Evolutionary conservation across 768 basidiomycete genomes (phyloP).

Genomic region (Exidia glandulosa): DNA sequence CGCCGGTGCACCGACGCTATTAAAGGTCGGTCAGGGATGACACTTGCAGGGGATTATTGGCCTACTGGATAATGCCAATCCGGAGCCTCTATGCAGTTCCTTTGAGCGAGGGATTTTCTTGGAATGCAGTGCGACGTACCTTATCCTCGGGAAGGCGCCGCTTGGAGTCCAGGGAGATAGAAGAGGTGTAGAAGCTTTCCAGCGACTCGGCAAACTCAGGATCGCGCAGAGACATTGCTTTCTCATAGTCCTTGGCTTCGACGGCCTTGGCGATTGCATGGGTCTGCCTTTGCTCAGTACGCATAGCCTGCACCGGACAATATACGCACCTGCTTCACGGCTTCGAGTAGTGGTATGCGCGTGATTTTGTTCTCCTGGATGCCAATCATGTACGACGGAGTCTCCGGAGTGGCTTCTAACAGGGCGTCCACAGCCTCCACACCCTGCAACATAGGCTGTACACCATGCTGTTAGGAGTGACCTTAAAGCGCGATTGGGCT

Average conservation of each 20-base stretch:
- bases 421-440: slow-evolving; percentile 86
- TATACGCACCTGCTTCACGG: slow-evolving; percentile 65
- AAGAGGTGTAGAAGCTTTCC: slow-evolving; percentile 73
- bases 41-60: slow-evolving; percentile 1
- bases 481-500: not conserved
- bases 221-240: slow-evolving; percentile 81
- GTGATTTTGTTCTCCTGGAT: slow-evolving; percentile 92
- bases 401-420: slow-evolving; percentile 73
- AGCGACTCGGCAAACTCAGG: slow-evolving; percentile 83
- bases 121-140: slow-evolving; percentile 1
- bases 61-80: slow-evolving; percentile 77
- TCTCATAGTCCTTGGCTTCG: slow-evolving; percentile 68
- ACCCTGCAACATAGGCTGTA: slow-evolving; percentile 90
- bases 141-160: slow-evolving; percentile 38
- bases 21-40: slow-evolving; percentile 5
- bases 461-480: slow-evolving; percentile 1
- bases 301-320: not conserved
- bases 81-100: slow-evolving; percentile 39
- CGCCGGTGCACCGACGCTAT: slow-evolving; percentile 89
- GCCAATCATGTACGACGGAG: slow-evolving; percentile 97
- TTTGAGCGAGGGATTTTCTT: slow-evolving; percentile 2
- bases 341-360: slow-evolving; percentile 83
- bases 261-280: slow-evolving; percentile 78
- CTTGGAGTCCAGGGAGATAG: slow-evolving; percentile 43
- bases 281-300: slow-evolving; percentile 39